Percentiles rank a stretch among this genome's conserved stretches.
Conservation (phyloP, 2,329 filamentous ascomycete species). For the Ceratocystis destructans region DNA sequence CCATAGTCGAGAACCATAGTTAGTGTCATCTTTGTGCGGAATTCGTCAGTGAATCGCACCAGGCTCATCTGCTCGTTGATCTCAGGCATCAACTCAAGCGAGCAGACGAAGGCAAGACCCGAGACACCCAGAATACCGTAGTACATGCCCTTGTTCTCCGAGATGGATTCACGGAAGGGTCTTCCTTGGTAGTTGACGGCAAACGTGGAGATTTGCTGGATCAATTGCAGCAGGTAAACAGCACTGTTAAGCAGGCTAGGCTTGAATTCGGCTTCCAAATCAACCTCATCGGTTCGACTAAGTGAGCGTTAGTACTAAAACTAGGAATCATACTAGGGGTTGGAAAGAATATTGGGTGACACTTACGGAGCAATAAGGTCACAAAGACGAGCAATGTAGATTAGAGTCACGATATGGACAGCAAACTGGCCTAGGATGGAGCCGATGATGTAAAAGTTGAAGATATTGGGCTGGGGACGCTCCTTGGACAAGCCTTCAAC, state of each 20-base stretch:
- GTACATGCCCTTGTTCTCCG: constrained; percentile 96
- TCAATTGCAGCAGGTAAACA: constrained; percentile 91
- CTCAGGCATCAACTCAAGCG: constrained; percentile 88
- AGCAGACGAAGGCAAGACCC: constrained; percentile 82
- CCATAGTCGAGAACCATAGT: constrained; percentile 81
- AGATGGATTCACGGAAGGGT: constrained; percentile 89
- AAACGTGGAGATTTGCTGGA: constrained; percentile 98
- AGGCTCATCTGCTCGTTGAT: constrained; percentile 88
- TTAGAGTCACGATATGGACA: constrained; percentile 82
- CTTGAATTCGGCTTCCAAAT: constrained; percentile 87
- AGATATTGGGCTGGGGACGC: constrained; percentile 94
- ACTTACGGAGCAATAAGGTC: constrained; percentile 74
- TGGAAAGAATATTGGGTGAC: neutral
- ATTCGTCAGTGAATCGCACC: constrained; percentile 76
- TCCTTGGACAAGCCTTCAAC: constrained; percentile 95
- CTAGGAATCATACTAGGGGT: no score
- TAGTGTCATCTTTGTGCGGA: constrained; percentile 71
- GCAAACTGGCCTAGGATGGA: constrained; percentile 96
- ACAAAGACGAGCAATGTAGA: constrained; percentile 85
- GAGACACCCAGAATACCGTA: constrained; percentile 87
- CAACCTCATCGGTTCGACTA: constrained; percentile 48
- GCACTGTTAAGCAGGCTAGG: constrained; percentile 92
- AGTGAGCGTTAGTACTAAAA: constrained; percentile 23
- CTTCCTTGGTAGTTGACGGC: constrained; percentile 99
- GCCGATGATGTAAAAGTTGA: constrained; percentile 97